Conservation (phyloP, 176 grass and related monocot species). For the Carex scoparia region DNA sequence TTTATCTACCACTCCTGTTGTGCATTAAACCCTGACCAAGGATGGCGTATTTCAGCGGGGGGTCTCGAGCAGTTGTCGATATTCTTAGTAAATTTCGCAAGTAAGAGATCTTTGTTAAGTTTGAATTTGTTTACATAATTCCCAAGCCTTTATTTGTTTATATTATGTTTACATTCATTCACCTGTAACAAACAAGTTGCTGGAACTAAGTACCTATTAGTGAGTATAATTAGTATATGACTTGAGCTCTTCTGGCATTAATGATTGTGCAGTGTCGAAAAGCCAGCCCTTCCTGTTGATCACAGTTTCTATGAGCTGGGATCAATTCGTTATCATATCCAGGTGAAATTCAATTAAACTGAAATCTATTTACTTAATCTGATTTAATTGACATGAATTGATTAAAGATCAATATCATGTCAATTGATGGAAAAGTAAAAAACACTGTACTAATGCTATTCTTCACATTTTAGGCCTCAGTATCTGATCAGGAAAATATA, state of each 20-base stretch:
- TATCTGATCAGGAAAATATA: conserved; percentile 48
- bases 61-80: conserved; percentile 46
- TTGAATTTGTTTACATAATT: background rate
- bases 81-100: conserved; percentile 68
- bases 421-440: background rate
- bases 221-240: background rate
- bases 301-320: conserved; percentile 81
- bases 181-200: background rate
- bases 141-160: background rate
- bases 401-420: background rate
- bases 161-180: background rate
- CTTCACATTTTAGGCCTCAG: conserved; percentile 43
- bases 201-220: background rate
- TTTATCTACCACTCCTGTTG: conserved; percentile 1
- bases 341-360: conserved; percentile 35
- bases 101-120: conserved; percentile 20
- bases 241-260: background rate
- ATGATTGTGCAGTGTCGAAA: conserved; percentile 41
- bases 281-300: conserved; percentile 47
- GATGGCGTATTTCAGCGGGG: conserved; percentile 77
- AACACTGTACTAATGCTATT: conserved; percentile 7
- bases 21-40: conserved; percentile 26
- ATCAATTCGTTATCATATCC: conserved; percentile 58
- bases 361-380: background rate
- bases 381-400: background rate